Evolutionary conservation across 345 rosid species (phyloP), one percentile per base, ranked within the genome.

Genomic region (Acer yangbiense): DNA sequence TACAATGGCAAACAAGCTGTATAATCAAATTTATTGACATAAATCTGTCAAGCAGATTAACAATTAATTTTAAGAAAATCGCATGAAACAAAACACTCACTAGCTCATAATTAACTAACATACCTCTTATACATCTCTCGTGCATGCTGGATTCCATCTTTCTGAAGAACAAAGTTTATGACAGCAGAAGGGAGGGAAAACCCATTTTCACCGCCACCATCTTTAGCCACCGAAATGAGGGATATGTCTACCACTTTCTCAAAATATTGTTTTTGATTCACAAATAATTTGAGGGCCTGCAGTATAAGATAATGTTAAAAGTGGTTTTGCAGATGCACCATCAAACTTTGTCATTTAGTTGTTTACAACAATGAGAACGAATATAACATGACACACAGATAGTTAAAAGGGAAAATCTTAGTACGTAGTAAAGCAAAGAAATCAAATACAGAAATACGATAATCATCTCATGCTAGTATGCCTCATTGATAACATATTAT

Each of bases 241-340:
- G 99, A 84, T 77, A 89, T 81, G 83, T 94, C 95, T 20, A 91
- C 85, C 78, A 96, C 87, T 91, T 91, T 84, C 78, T 90, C 83
- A 72, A 89, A 83, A 83, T 91, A 90, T 12, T 74, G 85, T 77
- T 82, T 88, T 55, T 86, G 84, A 41, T 72, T 58, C 20, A 80
- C 83, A 78, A 90, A 94, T 76, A 84, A 78, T 67, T 92, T 86
- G 77, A 96, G 91, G 23, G 88, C 98, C 99, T 94, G 91, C 74
- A 52, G 55, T 27, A 76, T 6, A 76, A 6, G 39, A 35, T 4
- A 35, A 35, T 35, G 39, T 35, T 35, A 35, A 35, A 35, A 35
- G 39, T 35, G 39, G 0, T 35, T 6, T 35, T 35, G 14, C 20
- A 2, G 10, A 48, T 64, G 69, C 48, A 8, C 21, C 23, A 16